Percentiles rank a stretch among this genome's conserved stretches.
Conservation (phyloP, 176 grass and related monocot genomes). For the Pontederia paniculata region DNA sequence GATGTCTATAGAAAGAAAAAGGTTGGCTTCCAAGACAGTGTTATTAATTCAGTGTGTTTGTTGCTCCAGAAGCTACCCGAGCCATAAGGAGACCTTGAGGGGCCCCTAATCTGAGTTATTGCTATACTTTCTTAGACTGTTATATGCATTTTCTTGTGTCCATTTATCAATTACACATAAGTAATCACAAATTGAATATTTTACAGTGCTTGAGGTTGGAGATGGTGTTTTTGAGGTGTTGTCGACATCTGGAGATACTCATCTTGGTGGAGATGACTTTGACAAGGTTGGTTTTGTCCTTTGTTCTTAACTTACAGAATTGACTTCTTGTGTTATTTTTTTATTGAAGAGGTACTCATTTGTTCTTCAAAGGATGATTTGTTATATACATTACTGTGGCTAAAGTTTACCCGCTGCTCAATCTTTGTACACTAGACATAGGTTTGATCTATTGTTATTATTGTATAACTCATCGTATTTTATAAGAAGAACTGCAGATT, state of each 20-base stretch:
- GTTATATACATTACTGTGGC: not conserved
- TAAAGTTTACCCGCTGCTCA: not conserved
- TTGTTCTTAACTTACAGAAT: not conserved
- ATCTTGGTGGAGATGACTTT: slow-evolving; percentile 55
- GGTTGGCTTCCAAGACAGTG: not conserved
- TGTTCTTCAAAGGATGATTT: too few relatives aligned
- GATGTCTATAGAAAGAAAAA: too few relatives aligned
- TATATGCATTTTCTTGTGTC: too few relatives aligned
- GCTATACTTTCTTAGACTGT: not conserved
- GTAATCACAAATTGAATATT: not conserved
- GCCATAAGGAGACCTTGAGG: not conserved
- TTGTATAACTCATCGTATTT: too few relatives aligned
- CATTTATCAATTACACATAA: too few relatives aligned
- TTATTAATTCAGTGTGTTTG: not conserved
- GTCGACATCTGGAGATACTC: slow-evolving; percentile 46
- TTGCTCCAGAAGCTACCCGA: not conserved
- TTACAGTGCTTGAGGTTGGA: slow-evolving; percentile 48
- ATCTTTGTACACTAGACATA: too few relatives aligned
- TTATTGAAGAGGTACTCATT: not conserved
- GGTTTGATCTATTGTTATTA: too few relatives aligned
- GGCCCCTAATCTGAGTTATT: not conserved
- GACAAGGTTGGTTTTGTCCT: slow-evolving; percentile 35
- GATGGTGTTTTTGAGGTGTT: slow-evolving; percentile 51
- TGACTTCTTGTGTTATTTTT: not conserved
- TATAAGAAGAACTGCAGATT: too few relatives aligned